These are phyloP conservation scores for Cokeromyces recurvatus DNA, from an alignment of 371 early-diverging fungal species.

Conservation along the genomic window DNA sequence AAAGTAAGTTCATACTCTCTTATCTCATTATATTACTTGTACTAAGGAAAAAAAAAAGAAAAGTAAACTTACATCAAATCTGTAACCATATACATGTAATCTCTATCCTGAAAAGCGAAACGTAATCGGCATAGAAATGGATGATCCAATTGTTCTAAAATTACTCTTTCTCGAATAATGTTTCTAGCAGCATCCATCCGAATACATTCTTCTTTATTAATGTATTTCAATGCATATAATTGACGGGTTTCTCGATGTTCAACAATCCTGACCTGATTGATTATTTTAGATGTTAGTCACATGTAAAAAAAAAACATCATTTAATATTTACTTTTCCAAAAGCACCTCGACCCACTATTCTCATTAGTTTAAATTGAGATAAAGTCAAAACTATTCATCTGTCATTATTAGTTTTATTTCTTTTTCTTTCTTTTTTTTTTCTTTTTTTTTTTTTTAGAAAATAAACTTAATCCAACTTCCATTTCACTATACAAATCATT, in stretches of 20 bases:
- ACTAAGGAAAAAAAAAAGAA: too few species aligned
- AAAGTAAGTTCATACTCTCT: too few species aligned
- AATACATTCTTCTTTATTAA: constrained; percentile 76
- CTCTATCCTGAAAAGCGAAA: constrained; percentile 83
- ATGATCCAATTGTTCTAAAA: constrained; percentile 75
- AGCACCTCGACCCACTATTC: constrained; percentile 69
- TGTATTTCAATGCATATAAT: constrained; percentile 81
- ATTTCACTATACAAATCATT: too few species aligned
- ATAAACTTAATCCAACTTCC: too few species aligned
- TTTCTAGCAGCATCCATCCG: constrained; percentile 73
- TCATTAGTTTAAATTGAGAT: constrained; percentile 63
- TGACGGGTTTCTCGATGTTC: constrained; percentile 62
- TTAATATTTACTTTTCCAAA: constrained; percentile 67
- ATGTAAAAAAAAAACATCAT: not conserved
- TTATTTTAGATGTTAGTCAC: too few species aligned
- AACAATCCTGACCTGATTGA: constrained; percentile 76
- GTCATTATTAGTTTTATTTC: constrained; percentile 2
- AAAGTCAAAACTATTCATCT: constrained; percentile 39
- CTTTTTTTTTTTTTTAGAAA: too few species aligned
- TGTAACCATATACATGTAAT: constrained; percentile 84
- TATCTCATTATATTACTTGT: too few species aligned
- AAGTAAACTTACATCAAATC: constrained; percentile 67
- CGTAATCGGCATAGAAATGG: constrained; percentile 76
- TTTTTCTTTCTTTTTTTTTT: too few species aligned
- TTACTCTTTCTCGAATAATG: constrained; percentile 74